Base-by-base conservation (phyloP, 202 grass and related monocot species). In the Schoenoplectus tabernaemontani region DNA sequence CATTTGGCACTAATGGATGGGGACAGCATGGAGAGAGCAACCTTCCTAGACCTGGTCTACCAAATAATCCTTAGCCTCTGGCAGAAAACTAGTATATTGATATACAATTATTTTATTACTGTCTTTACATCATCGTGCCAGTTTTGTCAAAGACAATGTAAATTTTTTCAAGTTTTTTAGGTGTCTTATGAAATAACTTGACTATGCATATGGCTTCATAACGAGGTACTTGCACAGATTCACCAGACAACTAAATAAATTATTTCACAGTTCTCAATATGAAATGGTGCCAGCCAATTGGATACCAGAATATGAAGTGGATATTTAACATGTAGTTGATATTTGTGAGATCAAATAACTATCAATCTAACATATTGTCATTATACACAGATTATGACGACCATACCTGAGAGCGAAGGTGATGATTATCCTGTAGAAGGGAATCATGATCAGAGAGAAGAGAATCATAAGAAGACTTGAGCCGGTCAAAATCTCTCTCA, bases 401-500 rank as follows among this genome's bases (percentile, higher is more conserved):
- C 41, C 2, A 4, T 78, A 89, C 93, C 93, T 96, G 86, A 36
- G 88, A 89, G 46, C 76, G 93, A 86, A 96, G 88, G 17, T 43
- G 81, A 67, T 87, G n/a, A 81, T 94, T 97, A 62, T 97, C 91
- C 86, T 93, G 82, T 62, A 92, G 84, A 72, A 97, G 82, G 58
- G 62, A 78, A 39, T 94, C 89, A 81, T 92, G 89, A 83, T 92
- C 84, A 68, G 89, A 74, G 73, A 87, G 87, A 82, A 97, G 94
- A 24, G 84, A 86, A 48, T 97, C 94, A 84, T 93, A 92, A 77
- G 91, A 92, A 0, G 79, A 85, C 82, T 97, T 97, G 71, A 97
- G 94, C 73, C 84, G 82, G 63, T 97, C 91, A 84, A 87, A 97
- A 84, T 97, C 94, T 75, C 83, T 69, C 87, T 97, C 94, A 2